Evolutionary conservation across 306 rosid species (phyloP).

Genomic region (Cajanus cajan): DNA sequence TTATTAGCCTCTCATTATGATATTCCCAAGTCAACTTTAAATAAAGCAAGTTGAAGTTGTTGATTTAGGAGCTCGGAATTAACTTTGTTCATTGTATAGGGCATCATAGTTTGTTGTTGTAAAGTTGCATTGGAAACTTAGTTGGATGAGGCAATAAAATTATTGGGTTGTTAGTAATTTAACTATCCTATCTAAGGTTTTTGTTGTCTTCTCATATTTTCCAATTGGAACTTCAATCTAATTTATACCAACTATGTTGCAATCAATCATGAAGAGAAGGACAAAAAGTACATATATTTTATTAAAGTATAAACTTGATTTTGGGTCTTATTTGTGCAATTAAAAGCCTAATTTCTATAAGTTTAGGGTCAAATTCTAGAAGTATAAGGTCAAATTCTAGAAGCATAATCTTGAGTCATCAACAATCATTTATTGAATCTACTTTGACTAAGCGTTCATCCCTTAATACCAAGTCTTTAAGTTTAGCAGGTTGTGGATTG

Average conservation of each 20-base stretch:
- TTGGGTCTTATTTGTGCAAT: no score
- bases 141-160: constrained; percentile 39
- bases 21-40: constrained; percentile 51
- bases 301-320: no score
- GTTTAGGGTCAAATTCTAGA: no score
- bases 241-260: no score
- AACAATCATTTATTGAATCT: background rate
- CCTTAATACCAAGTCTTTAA: constrained; percentile 7
- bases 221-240: no score
- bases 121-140: constrained; percentile 49
- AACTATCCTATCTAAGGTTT: no score
- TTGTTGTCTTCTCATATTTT: no score
- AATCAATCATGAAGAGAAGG: no score
- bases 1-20: constrained; percentile 71
- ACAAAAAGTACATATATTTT: no score
- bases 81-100: constrained; percentile 43
- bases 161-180: constrained; percentile 50
- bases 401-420: no score
- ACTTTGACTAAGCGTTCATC: constrained; percentile 9
- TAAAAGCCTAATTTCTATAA: no score
- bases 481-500: background rate
- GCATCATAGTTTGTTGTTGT: constrained; percentile 44
- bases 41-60: constrained; percentile 57
- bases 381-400: no score
- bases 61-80: constrained; percentile 60